Evolutionary conservation across 768 basidiomycete species (phyloP).

Genomic region (Mycena latifolia): DNA sequence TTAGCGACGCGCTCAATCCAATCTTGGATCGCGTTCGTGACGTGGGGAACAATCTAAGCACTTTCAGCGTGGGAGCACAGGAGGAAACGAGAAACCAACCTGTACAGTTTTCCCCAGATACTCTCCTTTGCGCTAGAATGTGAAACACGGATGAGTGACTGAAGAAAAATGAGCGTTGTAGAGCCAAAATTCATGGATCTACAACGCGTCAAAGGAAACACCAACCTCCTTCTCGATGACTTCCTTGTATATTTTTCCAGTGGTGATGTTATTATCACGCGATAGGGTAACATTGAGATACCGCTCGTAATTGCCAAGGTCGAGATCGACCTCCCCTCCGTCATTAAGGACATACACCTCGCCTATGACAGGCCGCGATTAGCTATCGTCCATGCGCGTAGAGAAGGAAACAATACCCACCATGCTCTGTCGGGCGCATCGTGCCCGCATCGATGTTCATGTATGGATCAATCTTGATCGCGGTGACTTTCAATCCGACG

Average conservation of each 20-base stretch:
- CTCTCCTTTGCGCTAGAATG: slow-evolving; percentile 75
- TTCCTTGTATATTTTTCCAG: slow-evolving; percentile 96
- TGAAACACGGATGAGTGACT: neutral
- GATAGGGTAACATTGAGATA: slow-evolving; percentile 96
- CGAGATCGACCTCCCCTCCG: slow-evolving; percentile 97
- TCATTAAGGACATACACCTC: slow-evolving; percentile 99
- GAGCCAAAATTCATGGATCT: too few relatives aligned
- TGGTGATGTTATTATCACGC: slow-evolving; percentile 97
- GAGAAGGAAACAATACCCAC: slow-evolving; percentile 56
- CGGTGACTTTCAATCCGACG: slow-evolving; percentile 94
- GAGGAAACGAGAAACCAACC: slow-evolving; percentile 53
- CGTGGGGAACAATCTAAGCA: slow-evolving; percentile 89
- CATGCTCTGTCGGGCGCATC: slow-evolving; percentile 98
- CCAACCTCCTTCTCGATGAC: slow-evolving; percentile 97
- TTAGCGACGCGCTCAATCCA: slow-evolving; percentile 97
- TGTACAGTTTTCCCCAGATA: slow-evolving; percentile 98
- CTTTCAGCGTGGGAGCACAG: neutral
- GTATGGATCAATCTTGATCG: slow-evolving; percentile 99
- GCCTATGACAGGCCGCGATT: slow-evolving; percentile 58
- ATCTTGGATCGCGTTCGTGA: slow-evolving; percentile 97
- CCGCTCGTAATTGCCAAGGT: slow-evolving; percentile 98
- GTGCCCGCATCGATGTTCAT: slow-evolving; percentile 99
- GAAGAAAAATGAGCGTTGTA: neutral
- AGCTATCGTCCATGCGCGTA: neutral
- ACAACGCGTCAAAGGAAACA: too few relatives aligned